Base-by-base conservation (phyloP, 202 grass and related monocot genomes). In the Panicum virgatum region DNA sequence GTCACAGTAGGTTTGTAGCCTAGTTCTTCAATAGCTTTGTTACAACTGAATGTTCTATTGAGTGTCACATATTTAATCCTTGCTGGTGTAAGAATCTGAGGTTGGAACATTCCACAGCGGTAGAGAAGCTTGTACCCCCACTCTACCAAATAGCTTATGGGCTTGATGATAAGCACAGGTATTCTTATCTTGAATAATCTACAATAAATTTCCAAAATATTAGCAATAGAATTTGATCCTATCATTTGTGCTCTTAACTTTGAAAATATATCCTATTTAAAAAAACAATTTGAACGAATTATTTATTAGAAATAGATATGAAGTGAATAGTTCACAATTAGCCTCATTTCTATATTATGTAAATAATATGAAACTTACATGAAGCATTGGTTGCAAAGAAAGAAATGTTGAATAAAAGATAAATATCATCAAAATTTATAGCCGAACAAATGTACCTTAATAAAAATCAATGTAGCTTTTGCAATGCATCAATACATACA, bases 1-100 rank as follows among this genome's bases (percentile, higher is more conserved):
- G 94, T 78, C 11, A 93, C 86, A 69, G 82, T 80, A 58, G 94
- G 91, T 62, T 90, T 57, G 82, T 97, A 97, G 15, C 85, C 87
- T 45, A 97, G 83, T 54, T 93, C 76, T n/a, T 91, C 66, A 67
- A 48, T 74, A 72, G 89, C 94, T 80, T 82, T 93, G 9, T 78
- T 65, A 62, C 78, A 82, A 68, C 30, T 93, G 46, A 90, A 93
- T 75, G 94, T 97, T 62, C 91, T 80, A 23, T 91, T 88, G 12
- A 86, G 82, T 3, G 82, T 86, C 1, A 77, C 3, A 63, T 93
- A 92, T 62, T 92, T 97, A 12, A 97, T 73, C 36, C 52, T 86
- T 40, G 87, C 66, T 7, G 87, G 51, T 77, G 89, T 97, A 52
- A 97, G 1, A 0, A 69, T 39, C 52, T 86, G 71, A 29, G 86